Evolutionary conservation across 495 filamentous ascomycete genomes (phyloP).

Genomic region (Venustampulla echinocandica): DNA sequence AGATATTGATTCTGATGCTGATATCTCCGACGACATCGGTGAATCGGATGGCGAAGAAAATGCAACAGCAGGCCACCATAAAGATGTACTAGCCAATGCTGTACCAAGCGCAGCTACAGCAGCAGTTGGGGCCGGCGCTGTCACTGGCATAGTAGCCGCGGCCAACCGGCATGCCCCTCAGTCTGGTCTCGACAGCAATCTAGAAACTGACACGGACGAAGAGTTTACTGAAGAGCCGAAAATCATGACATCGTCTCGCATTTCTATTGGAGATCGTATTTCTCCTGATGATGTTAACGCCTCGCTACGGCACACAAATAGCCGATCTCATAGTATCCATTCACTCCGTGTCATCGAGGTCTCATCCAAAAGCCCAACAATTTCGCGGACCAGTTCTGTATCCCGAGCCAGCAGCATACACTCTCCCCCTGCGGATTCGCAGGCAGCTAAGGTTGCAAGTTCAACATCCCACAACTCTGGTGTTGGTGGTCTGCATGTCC

Average conservation of each 20-base stretch:
- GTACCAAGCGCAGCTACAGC: conserved; percentile 1
- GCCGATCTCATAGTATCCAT: conserved; percentile 41
- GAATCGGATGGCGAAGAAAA: neutral
- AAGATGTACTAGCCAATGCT: conserved; percentile 12
- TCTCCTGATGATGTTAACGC: conserved; percentile 15
- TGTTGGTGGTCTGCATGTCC: conserved; percentile 10
- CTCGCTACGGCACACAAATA: conserved; percentile 15
- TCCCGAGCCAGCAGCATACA: conserved; percentile 30
- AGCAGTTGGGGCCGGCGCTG: conserved; percentile 12
- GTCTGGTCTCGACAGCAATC: conserved; percentile 24
- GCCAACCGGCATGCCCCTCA: conserved; percentile 18
- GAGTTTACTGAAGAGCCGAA: conserved; percentile 42
- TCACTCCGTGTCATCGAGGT: conserved; percentile 48
- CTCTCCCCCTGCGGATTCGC: conserved; percentile 36
- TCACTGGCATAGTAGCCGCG: conserved; percentile 11
- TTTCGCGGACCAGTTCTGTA: conserved; percentile 33
- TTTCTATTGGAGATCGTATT: conserved; percentile 39
- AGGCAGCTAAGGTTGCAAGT: conserved; percentile 17
- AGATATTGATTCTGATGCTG: too few relatives aligned
- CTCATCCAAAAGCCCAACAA: conserved; percentile 36
- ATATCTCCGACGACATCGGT: too few relatives aligned
- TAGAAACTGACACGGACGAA: conserved; percentile 31
- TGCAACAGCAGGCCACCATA: too few relatives aligned
- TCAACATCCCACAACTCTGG: conserved; percentile 12
- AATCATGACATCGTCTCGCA: conserved; percentile 44